phyloP scores from a whole-genome alignment of 176 grass and related monocot species.

The Musa beccarii region DNA sequence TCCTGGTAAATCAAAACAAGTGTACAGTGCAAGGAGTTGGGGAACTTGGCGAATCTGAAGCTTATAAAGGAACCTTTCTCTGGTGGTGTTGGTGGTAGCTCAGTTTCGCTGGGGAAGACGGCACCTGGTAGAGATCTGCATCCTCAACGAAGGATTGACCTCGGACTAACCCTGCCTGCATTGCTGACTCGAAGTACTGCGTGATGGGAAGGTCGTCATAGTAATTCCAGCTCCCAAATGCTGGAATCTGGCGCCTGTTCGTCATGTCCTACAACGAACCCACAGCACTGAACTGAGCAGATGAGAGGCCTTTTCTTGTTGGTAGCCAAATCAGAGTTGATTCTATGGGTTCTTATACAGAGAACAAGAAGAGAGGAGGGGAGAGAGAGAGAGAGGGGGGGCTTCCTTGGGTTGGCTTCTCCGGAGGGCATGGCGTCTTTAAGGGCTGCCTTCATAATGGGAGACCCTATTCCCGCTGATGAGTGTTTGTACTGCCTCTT shows the following conservation, averaged over 20 bases:
- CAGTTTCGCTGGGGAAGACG: slow-evolving; percentile 1
- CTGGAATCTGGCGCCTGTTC: not conserved
- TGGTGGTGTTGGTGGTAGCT: slow-evolving; percentile 13
- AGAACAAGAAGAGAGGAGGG: too few species aligned
- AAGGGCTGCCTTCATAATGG: too few species aligned
- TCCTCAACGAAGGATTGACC: not conserved
- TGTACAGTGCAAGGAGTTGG: not conserved
- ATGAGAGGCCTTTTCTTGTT: too few species aligned
- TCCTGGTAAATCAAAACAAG: slow-evolving; percentile 11
- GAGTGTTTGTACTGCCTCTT: too few species aligned
- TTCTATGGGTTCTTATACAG: too few species aligned
- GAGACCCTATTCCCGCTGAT: too few species aligned
- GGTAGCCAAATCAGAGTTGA: too few species aligned
- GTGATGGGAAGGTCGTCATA: slow-evolving; percentile 29
- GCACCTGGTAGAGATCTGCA: not conserved
- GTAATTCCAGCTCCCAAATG: slow-evolving; percentile 42
- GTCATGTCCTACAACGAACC: not conserved
- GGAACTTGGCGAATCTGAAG: not conserved
- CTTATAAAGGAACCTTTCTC: slow-evolving; percentile 18
- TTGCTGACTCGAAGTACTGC: slow-evolving; percentile 20
- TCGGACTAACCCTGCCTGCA: slow-evolving; percentile 23
- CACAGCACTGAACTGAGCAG: too few species aligned
- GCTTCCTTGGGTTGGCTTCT: too few species aligned
- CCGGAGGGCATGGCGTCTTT: too few species aligned
- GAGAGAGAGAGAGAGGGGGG: too few species aligned